A percentile compares a stretch with the other conserved stretches of the same genome.
Conservation (phyloP, 2,329 filamentous ascomycete genomes). For the Penicillium sp. region DNA sequence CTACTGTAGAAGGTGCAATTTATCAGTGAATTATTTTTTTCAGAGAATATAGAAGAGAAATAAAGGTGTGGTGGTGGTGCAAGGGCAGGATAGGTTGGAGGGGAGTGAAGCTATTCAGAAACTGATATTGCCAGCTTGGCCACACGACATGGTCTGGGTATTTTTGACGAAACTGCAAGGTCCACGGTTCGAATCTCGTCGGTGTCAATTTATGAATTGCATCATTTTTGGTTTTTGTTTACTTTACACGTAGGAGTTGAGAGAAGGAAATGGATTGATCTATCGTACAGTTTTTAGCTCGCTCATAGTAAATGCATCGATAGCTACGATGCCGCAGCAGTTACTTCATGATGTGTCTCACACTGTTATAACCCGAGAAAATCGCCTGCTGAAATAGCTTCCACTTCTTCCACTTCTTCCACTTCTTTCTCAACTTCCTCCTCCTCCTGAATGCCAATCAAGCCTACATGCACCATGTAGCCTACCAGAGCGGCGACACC, state of each 20-base stretch:
- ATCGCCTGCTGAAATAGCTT: conserved; percentile 9
- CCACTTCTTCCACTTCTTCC: conserved; percentile 1
- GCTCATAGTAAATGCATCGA: background rate
- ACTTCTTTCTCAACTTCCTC: conserved; percentile 11
- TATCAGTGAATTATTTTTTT: background rate
- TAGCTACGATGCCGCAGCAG: background rate
- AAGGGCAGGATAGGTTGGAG: background rate
- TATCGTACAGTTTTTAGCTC: background rate
- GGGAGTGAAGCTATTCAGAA: background rate
- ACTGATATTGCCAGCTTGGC: background rate
- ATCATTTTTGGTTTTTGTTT: background rate
- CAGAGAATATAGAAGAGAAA: background rate
- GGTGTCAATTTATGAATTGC: background rate
- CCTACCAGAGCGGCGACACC: conserved; percentile 34
- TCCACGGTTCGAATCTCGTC: background rate
- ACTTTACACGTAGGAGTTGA: too few species aligned
- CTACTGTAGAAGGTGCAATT: background rate
- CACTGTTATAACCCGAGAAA: conserved; percentile 11
- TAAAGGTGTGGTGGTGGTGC: background rate
- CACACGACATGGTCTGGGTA: background rate
- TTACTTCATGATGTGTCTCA: background rate
- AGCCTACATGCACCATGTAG: conserved; percentile 34
- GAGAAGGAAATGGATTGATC: background rate
- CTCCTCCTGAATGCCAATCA: conserved; percentile 13
- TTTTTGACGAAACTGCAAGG: background rate